Conservation (phyloP, 345 rosid species). For the Gossypium mustelinum region DNA sequence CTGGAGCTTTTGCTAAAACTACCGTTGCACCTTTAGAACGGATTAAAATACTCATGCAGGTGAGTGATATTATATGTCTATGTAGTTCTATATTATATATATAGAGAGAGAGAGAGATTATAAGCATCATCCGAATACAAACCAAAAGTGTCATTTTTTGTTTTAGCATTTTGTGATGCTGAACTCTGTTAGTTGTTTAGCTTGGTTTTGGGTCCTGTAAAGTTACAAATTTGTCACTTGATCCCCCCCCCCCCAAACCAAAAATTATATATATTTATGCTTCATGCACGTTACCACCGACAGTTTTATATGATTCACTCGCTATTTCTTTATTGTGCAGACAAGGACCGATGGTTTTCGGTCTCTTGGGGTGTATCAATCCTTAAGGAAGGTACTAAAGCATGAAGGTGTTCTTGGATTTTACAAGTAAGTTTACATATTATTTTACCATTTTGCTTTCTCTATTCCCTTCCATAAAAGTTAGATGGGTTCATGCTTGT, state of each 20-base stretch:
- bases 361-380: constrained; percentile 67
- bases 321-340: constrained; percentile 28
- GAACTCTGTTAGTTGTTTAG: background rate
- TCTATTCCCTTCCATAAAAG: background rate
- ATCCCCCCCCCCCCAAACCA: no score
- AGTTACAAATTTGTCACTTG: background rate
- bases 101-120: background rate
- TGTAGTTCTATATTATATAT: no score
- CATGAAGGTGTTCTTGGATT: constrained; percentile 85
- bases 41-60: constrained; percentile 88
- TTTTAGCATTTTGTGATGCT: background rate
- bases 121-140: background rate
- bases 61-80: constrained; percentile 18
- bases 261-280: background rate
- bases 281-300: background rate
- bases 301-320: background rate
- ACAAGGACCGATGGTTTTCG: constrained; percentile 80
- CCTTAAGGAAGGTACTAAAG: constrained; percentile 67
- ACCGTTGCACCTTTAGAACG: constrained; percentile 93
- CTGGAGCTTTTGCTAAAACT: constrained; percentile 88
- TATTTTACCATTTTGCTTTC: constrained; percentile 7
- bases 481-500: constrained; percentile 20
- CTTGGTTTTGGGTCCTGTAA: background rate
- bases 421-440: constrained; percentile 54
- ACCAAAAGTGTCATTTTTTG: background rate